Base-by-base conservation (phyloP, 768 basidiomycete species). In the Mycena floridula region DNA sequence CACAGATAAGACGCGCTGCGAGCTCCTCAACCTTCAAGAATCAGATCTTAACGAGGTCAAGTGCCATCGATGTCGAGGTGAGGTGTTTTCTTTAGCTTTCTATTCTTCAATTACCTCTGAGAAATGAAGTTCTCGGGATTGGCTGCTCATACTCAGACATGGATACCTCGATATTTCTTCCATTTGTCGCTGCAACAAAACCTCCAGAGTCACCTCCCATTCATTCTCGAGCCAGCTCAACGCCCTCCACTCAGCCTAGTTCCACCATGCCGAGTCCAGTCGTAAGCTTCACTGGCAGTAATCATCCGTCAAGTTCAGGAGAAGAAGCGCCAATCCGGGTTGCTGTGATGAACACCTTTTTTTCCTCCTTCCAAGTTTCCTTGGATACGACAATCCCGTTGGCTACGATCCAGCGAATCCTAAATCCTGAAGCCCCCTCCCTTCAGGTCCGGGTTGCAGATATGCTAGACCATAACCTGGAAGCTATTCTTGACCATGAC, bases 1-100 rank as follows among this genome's bases (percentile, higher is more conserved):
- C 32, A 71, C 70, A 45, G 59, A 69, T 54, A 70, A 70, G 42
- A 71, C 70, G 16, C 66, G 69, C 15, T 70, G 69, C 50, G 69
- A 70, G 54, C 58, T 71, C 50, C 64, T 70, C n/a, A 69, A 69
- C 32, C 57, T 52, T 50, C n/a, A n/a, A n/a, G n/a, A n/a, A n/a
- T n/a, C n/a, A n/a, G 59, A 55, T 24, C 7, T 30, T 37, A 28
- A 42, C 23, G 28, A 36, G 16, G 46, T 64, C n/a, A 61, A 66
- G 26, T 70, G 69, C 35, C 69, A 70, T 43, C 64, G 69, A 7
- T 70, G 69, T 40, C n/a, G n/a, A n/a, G n/a, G n/a, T n/a, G n/a
- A n/a, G n/a, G n/a, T n/a, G n/a, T n/a, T n/a, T n/a, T n/a, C n/a
- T n/a, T n/a, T n/a, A n/a, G n/a, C n/a, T n/a, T n/a, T n/a, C n/a